Base-by-base conservation (phyloP, 2,329 filamentous ascomycete species). In the Fusarium buxicola region DNA sequence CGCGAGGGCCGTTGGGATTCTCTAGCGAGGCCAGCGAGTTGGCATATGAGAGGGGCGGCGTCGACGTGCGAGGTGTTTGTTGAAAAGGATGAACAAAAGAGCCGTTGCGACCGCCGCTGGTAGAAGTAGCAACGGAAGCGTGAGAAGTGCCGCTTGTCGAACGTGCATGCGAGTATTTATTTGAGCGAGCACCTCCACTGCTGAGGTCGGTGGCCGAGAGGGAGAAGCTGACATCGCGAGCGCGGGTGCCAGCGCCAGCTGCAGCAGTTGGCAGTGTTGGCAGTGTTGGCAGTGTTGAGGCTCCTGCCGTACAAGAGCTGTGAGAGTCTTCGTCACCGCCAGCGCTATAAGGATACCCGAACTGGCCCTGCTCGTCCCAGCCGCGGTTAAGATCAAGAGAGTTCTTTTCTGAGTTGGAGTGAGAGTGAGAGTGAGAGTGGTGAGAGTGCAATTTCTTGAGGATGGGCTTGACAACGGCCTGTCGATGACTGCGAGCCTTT, bases 31-130 rank as follows among this genome's bases (percentile, higher is more conserved):
- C 78, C 38, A 84, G 74, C 8, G 85, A 86, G 72, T 84, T 84
- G 63, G 84, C 81, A 71, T 86, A 87, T 21, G 84, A 82, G 58
- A 87, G 69, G 8, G 86, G 85, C 46, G 86, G 85, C 57, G 86
- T 87, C 40, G 84, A 83, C 1, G 85, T 85, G 35, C 84, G 81
- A 28, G 87, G 87, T 8, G 80, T 87, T 75, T 89, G 87, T 71
- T 88, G 85, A 65, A 88, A 89, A 24, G 87, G 86, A 69, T 89
- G 87, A 16, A 88, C 80, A 69, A 89, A 89, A 28, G 79, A 75
- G 55, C 79, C 79, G 55, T 76, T 77, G 55, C 82, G 79, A 49
- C 76, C 80, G 65, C 84, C 80, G 66, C 84, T 87, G 60, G 78
- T 82, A 45, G 81, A 81, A 24, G 84, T 86, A 8, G 83, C 80